Evolutionary conservation across 2,329 filamentous ascomycete species (phyloP).

Genomic region (Phialocephala subalpina): DNA sequence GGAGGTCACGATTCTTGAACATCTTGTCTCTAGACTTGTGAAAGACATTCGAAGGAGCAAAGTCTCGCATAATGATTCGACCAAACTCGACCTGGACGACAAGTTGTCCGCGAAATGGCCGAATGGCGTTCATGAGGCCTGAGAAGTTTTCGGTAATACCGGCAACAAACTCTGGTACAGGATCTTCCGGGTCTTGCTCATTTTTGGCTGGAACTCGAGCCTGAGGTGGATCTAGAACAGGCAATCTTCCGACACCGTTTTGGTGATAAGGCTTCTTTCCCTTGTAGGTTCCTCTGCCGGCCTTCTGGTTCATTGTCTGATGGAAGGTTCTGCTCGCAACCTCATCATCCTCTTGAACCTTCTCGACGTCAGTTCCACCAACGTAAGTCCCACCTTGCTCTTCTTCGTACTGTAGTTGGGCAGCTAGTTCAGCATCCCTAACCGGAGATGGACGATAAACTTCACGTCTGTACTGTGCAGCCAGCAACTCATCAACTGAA

Average conservation of each 20-base stretch:
- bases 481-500: neutral
- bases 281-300: conserved; percentile 9
- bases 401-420: too few relatives aligned
- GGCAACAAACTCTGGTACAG: conserved; percentile 31
- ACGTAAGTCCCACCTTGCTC: too few relatives aligned
- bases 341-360: conserved; percentile 29
- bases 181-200: conserved; percentile 20
- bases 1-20: neutral
- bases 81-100: conserved; percentile 40
- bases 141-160: conserved; percentile 31
- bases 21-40: neutral
- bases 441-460: too few relatives aligned
- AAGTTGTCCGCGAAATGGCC: conserved; percentile 38
- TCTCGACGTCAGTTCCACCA: neutral
- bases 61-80: conserved; percentile 34
- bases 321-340: conserved; percentile 31
- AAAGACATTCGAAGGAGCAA: conserved; percentile 27
- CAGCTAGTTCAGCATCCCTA: too few relatives aligned
- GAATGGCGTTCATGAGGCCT: conserved; percentile 32
- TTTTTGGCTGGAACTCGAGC: neutral
- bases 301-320: conserved; percentile 39
- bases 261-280: neutral
- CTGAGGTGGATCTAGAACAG: neutral
- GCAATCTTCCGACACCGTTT: neutral
- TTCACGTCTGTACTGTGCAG: neutral